A percentile compares a stretch with the other conserved stretches of the same genome.
phyloP scores from a whole-genome alignment of 1,284 basidiomycete species.

The Microstroma glucosiphilum region DNA sequence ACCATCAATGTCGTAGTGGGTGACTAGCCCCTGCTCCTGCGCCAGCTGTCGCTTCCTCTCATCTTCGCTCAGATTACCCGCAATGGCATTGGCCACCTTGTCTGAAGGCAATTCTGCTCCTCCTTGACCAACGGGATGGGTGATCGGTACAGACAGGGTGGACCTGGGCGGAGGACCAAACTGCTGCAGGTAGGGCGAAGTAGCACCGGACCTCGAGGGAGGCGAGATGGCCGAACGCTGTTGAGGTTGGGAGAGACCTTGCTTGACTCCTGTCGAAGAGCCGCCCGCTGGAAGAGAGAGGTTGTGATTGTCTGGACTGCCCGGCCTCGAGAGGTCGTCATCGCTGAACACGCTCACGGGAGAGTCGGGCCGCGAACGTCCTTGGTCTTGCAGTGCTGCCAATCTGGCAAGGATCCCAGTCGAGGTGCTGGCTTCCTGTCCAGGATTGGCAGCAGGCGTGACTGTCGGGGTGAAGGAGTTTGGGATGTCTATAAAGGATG shows the following conservation, averaged over 20 bases:
- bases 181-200: neutral
- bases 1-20: conserved; percentile 69
- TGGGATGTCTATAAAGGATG: conserved; percentile 26
- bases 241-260: no score
- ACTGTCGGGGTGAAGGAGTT: neutral
- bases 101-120: conserved; percentile 3
- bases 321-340: neutral
- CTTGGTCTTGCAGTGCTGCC: neutral
- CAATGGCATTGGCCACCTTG: conserved; percentile 2
- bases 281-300: neutral
- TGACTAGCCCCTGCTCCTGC: conserved; percentile 53
- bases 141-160: neutral
- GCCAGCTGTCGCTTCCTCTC: conserved; percentile 6
- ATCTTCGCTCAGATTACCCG: neutral
- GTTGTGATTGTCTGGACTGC: neutral
- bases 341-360: neutral
- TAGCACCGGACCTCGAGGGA: neutral
- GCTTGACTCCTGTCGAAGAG: neutral
- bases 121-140: neutral
- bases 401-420: neutral
- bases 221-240: neutral
- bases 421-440: neutral
- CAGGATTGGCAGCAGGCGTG: neutral
- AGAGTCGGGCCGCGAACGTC: neutral
- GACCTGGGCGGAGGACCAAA: neutral